These are phyloP conservation scores for Saccharomycodes ludwigii DNA, from an alignment of 805 yeast species.

Conservation along the genomic window DNA sequence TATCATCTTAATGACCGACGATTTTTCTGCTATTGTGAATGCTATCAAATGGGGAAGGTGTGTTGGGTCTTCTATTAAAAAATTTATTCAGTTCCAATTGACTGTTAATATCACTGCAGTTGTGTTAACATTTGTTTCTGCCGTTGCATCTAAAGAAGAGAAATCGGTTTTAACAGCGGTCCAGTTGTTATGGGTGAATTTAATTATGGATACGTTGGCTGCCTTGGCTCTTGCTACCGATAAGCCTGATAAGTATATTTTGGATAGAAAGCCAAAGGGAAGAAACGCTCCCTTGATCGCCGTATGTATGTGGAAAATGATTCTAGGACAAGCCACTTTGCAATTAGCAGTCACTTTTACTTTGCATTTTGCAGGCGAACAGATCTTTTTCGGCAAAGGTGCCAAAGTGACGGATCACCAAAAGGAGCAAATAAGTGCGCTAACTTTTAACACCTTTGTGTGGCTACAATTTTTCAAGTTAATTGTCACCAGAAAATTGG, in stretches of 20 bases:
- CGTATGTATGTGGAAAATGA: slow-evolving; percentile 97
- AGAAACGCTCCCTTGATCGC: slow-evolving; percentile 69
- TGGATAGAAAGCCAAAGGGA: slow-evolving; percentile 76
- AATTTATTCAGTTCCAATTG: slow-evolving; percentile 90
- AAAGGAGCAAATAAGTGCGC: slow-evolving; percentile 52
- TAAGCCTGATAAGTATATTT: slow-evolving; percentile 75
- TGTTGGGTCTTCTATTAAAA: slow-evolving; percentile 86
- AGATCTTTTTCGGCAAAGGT: slow-evolving; percentile 35
- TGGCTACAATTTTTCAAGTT: slow-evolving; percentile 96
- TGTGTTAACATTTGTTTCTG: slow-evolving; percentile 80
- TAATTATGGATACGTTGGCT: slow-evolving; percentile 97
- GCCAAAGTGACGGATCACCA: slow-evolving; percentile 28
- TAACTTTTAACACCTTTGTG: slow-evolving; percentile 92
- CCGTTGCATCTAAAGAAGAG: slow-evolving; percentile 72
- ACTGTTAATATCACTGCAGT: slow-evolving; percentile 98
- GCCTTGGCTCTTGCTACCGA: slow-evolving; percentile 97
- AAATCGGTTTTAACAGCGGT: slow-evolving; percentile 91
- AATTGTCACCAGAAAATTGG: slow-evolving; percentile 81
- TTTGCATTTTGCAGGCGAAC: slow-evolving; percentile 66
- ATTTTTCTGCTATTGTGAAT: slow-evolving; percentile 85
- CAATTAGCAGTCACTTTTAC: slow-evolving; percentile 74
- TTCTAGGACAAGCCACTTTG: slow-evolving; percentile 67
- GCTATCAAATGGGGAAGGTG: slow-evolving; percentile 99
- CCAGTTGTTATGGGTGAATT: slow-evolving; percentile 91
- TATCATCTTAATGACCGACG: slow-evolving; percentile 86